Evolutionary conservation across 2,329 filamentous ascomycete genomes (phyloP).

Genomic region (Diaporthe citrichinensis): DNA sequence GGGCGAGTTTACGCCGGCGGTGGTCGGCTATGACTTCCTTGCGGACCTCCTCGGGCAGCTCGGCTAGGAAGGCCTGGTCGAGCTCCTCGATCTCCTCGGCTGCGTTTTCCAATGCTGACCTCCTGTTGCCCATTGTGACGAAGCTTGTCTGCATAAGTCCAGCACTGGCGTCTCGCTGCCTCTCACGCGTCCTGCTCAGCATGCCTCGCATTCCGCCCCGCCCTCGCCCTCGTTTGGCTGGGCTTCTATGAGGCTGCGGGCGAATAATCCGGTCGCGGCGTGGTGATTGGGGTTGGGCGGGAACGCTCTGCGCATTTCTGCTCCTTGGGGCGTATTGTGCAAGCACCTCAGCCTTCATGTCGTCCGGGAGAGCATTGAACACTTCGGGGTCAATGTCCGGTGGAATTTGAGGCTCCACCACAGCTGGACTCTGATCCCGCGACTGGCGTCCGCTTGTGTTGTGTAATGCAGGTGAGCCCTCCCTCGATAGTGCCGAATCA

Average conservation of each 20-base stretch:
- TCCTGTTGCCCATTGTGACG: slow-evolving; percentile 57
- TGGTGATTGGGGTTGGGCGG: slow-evolving; percentile 64
- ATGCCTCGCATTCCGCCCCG: slow-evolving; percentile 50
- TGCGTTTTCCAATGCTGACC: slow-evolving; percentile 47
- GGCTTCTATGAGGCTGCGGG: slow-evolving; percentile 68
- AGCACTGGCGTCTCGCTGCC: slow-evolving; percentile 67
- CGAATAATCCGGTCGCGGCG: slow-evolving; percentile 68
- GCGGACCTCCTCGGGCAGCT: slow-evolving; percentile 85
- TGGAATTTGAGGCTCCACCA: slow-evolving; percentile 61
- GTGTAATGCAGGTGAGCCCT: slow-evolving; percentile 47
- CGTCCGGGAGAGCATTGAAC: slow-evolving; percentile 85
- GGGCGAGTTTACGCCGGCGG: slow-evolving; percentile 72
- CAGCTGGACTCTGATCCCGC: slow-evolving; percentile 55
- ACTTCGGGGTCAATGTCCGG: slow-evolving; percentile 89
- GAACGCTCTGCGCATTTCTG: slow-evolving; percentile 49
- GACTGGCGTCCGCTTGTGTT: slow-evolving; percentile 48
- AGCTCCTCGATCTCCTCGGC: slow-evolving; percentile 63
- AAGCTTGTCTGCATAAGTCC: slow-evolving; percentile 83
- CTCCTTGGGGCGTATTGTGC: slow-evolving; percentile 73
- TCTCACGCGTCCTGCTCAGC: slow-evolving; percentile 62
- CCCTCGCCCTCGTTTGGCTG: slow-evolving; percentile 72
- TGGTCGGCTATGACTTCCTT: slow-evolving; percentile 85
- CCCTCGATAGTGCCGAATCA: slow-evolving; percentile 44
- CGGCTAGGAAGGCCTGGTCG: slow-evolving; percentile 82
- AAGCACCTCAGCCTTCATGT: slow-evolving; percentile 87